Conservation (phyloP, 805 yeast genomes). For the Wickerhamomyces hampshirensis region DNA sequence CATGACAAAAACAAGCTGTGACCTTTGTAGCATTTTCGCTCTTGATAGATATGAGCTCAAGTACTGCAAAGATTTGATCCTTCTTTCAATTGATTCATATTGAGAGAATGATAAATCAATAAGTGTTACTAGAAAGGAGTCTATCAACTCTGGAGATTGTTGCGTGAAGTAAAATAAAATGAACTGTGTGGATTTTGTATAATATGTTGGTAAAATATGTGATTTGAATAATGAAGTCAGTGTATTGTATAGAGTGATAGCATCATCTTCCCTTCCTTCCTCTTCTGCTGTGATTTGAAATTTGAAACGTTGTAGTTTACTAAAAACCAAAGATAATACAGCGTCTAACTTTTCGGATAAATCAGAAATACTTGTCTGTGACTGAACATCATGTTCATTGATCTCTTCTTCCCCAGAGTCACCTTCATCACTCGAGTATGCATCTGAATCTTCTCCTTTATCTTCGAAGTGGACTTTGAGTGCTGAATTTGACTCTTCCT, state of each 20-base stretch:
- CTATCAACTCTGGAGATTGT: constrained; percentile 75
- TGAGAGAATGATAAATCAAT: constrained; percentile 79
- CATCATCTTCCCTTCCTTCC: too few relatives aligned
- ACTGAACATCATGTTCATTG: constrained; percentile 22
- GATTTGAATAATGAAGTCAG: constrained; percentile 73
- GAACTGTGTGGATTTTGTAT: constrained; percentile 84
- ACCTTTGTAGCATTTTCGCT: constrained; percentile 63
- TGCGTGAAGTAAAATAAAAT: constrained; percentile 78
- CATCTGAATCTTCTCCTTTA: constrained; percentile 26
- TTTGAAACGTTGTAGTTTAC: constrained; percentile 33
- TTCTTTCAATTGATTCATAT: constrained; percentile 61
- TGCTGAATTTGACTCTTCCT: constrained; percentile 11
- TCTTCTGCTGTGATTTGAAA: constrained; percentile 41
- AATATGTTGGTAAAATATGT: constrained; percentile 86
- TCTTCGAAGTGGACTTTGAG: constrained; percentile 23
- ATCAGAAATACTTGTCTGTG: constrained; percentile 40
- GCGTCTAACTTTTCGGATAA: constrained; percentile 69
- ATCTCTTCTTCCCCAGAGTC: constrained; percentile 42
- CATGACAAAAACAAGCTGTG: constrained; percentile 78
- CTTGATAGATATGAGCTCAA: constrained; percentile 87
- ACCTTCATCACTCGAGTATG: constrained; percentile 41
- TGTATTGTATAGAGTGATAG: constrained; percentile 65
- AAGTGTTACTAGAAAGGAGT: constrained; percentile 74
- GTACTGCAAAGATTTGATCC: constrained; percentile 89
- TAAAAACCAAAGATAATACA: constrained; percentile 54